Evolutionary conservation across 306 rosid genomes (phyloP).

Genomic region (Dryas drummondii): DNA sequence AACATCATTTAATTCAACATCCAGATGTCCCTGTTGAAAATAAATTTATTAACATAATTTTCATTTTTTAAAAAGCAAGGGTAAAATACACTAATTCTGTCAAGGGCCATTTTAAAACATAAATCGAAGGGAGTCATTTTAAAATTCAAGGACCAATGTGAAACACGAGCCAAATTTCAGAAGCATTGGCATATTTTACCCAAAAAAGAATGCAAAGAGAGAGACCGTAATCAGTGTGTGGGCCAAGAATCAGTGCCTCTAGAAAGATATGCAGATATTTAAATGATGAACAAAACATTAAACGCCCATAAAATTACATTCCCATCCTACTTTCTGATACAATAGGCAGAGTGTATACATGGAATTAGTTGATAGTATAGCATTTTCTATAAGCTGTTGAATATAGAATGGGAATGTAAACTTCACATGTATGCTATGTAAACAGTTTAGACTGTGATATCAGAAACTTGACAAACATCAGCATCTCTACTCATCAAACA

Average conservation of each 20-base stretch:
- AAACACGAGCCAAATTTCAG: too few relatives aligned
- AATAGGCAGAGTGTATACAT: not conserved
- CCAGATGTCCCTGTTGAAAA: slow-evolving; percentile 75
- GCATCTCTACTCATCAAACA: not conserved
- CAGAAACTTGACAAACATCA: not conserved
- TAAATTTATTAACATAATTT: slow-evolving; percentile 16
- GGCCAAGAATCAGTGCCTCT: too few relatives aligned
- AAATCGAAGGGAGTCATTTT: too few relatives aligned
- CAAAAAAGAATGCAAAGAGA: too few relatives aligned
- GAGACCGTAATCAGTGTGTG: too few relatives aligned
- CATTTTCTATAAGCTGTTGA: too few relatives aligned
- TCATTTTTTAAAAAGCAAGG: not conserved
- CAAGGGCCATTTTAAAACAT: too few relatives aligned
- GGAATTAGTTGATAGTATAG: not conserved
- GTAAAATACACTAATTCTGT: not conserved
- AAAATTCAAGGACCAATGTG: too few relatives aligned
- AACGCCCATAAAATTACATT: not conserved
- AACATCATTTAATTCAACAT: slow-evolving; percentile 81
- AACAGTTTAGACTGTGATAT: not conserved
- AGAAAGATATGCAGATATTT: too few relatives aligned
- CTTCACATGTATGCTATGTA: not conserved
- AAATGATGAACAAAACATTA: not conserved
- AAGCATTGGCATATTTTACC: too few relatives aligned
- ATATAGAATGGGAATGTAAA: not conserved
- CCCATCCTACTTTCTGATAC: not conserved